phyloP scores from a whole-genome alignment of 495 filamentous ascomycete genomes.

The Penicillium diatomitis region DNA sequence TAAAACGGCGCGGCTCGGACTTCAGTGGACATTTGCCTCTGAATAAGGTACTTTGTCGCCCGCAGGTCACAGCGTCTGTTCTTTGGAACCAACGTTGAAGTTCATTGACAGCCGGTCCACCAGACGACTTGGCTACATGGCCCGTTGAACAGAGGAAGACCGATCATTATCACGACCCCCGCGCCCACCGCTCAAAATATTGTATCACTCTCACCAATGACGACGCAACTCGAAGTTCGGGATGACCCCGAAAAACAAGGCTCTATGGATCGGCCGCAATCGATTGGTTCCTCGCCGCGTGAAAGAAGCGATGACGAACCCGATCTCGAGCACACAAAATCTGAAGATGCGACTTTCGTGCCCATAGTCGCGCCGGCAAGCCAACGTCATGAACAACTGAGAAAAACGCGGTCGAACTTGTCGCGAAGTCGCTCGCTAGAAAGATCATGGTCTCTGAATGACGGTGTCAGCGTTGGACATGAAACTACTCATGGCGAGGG shows the following conservation, averaged over 20 bases:
- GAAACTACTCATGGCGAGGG: slow-evolving; percentile 17
- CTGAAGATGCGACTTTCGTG: slow-evolving; percentile 17
- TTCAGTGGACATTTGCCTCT: no score
- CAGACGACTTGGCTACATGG: not conserved
- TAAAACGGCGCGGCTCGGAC: no score
- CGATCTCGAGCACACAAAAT: slow-evolving; percentile 6
- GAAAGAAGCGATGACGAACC: slow-evolving; percentile 8
- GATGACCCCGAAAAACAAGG: slow-evolving; percentile 2
- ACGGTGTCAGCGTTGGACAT: slow-evolving; percentile 44
- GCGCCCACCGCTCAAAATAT: no score
- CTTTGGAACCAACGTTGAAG: not conserved
- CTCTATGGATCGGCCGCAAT: not conserved
- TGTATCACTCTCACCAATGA: not conserved
- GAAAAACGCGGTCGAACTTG: slow-evolving; percentile 14
- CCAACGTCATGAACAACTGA: slow-evolving; percentile 6
- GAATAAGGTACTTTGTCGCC: no score
- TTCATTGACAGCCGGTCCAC: not conserved
- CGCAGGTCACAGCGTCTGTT: no score
- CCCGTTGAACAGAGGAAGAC: not conserved
- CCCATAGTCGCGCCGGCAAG: slow-evolving; percentile 14
- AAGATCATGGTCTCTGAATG: slow-evolving; percentile 50
- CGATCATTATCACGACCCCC: no score
- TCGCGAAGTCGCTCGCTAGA: slow-evolving; percentile 19
- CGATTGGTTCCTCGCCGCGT: not conserved
- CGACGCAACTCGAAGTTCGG: not conserved